Evolutionary conservation across 2,329 filamentous ascomycete genomes (phyloP).

Genomic region (Aureobasidium sp.): DNA sequence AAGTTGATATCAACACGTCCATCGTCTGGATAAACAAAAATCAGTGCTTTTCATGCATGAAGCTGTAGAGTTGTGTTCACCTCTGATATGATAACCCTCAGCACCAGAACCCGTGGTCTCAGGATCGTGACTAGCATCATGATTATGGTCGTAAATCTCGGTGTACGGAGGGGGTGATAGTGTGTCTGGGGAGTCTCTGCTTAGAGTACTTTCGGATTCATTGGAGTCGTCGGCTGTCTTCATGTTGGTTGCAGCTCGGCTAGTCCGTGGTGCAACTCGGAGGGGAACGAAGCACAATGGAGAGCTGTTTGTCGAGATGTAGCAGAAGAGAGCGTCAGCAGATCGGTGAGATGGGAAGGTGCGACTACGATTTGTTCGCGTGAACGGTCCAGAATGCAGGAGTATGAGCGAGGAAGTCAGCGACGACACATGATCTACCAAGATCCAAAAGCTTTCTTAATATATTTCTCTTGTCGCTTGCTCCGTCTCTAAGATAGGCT

Average conservation of each 20-base stretch:
- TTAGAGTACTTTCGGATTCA: neutral
- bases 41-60: neutral
- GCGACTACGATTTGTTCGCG: neutral
- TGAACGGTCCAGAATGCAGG: neutral
- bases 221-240: neutral
- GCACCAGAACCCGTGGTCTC: neutral
- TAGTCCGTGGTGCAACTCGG: neutral
- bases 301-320: neutral
- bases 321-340: no score
- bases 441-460: neutral
- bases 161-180: neutral
- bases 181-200: neutral
- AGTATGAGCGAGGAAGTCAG: neutral
- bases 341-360: neutral
- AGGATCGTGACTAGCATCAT: neutral
- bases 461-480: neutral
- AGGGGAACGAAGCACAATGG: neutral
- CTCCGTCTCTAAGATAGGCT: neutral
- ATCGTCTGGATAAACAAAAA: conserved; percentile 41
- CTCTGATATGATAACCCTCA: neutral
- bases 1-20: conserved; percentile 75
- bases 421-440: neutral
- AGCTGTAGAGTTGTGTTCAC: neutral
- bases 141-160: neutral
- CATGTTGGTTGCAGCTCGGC: neutral